Evolutionary conservation across 306 rosid species (phyloP).

Genomic region (Cucumis sativus): DNA sequence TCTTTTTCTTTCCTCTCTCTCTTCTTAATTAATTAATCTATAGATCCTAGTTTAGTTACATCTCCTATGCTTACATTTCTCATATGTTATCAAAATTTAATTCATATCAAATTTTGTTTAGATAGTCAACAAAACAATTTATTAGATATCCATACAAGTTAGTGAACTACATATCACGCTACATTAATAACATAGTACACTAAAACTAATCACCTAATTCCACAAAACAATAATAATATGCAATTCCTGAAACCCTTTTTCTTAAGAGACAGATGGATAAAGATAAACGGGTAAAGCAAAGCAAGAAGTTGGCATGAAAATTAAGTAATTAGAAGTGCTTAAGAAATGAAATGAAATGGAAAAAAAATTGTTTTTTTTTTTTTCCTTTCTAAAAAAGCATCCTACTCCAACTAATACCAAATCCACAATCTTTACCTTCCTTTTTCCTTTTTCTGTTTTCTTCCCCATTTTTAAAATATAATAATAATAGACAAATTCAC

Average conservation of each 20-base stretch:
- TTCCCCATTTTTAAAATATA: not conserved
- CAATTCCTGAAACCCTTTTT: not conserved
- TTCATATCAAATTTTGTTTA: not conserved
- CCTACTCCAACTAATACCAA: conserved; percentile 34
- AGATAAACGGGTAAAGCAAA: not conserved
- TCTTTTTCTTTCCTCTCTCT: not conserved
- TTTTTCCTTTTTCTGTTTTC: not conserved
- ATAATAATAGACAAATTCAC: conserved; percentile 18
- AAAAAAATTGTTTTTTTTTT: too few species aligned
- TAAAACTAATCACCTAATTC: not conserved
- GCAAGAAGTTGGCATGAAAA: not conserved
- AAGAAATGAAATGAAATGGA: not conserved
- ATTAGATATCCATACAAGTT: not conserved
- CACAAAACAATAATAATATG: not conserved
- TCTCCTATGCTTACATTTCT: not conserved
- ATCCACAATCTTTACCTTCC: conserved; percentile 34
- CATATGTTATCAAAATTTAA: not conserved
- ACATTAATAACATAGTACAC: not conserved
- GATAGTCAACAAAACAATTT: not conserved
- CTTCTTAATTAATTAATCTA: conserved; percentile 2
- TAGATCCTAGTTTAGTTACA: not conserved
- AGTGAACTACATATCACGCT: not conserved
- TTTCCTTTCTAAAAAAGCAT: conserved; percentile 14
- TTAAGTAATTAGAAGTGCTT: not conserved
- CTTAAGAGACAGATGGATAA: not conserved